phyloP scores from a whole-genome alignment of 495 filamentous ascomycete species.

The Cudoniella acicularis region DNA sequence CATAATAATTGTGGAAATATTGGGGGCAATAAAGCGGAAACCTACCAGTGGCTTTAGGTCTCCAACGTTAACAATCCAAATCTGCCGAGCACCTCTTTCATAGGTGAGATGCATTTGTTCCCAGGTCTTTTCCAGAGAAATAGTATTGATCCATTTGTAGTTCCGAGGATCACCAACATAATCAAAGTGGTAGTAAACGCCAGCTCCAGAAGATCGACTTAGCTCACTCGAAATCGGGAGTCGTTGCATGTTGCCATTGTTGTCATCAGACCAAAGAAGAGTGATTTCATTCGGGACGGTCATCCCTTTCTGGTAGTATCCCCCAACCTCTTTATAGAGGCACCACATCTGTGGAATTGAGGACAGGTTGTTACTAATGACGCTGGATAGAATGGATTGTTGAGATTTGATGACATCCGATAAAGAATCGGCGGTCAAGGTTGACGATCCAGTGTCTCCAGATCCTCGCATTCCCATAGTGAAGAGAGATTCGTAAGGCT shows the following conservation, averaged over 20 bases:
- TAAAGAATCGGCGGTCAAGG: slow-evolving; percentile 49
- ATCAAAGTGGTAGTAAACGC: slow-evolving; percentile 74
- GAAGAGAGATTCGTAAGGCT: slow-evolving; percentile 56
- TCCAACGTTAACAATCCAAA: slow-evolving; percentile 76
- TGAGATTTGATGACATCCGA: slow-evolving; percentile 56
- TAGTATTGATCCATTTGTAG: slow-evolving; percentile 71
- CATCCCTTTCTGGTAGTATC: slow-evolving; percentile 60
- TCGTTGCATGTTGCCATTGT: slow-evolving; percentile 65
- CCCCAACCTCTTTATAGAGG: slow-evolving; percentile 63
- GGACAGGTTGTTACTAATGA: slow-evolving; percentile 13
- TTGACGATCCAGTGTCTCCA: slow-evolving; percentile 54
- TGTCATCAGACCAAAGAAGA: slow-evolving; percentile 71
- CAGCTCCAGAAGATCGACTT: slow-evolving; percentile 56
- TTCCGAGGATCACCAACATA: slow-evolving; percentile 61
- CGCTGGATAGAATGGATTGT: slow-evolving; percentile 42
- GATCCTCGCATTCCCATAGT: slow-evolving; percentile 72
- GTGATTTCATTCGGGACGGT: slow-evolving; percentile 67
- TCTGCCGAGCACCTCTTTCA: slow-evolving; percentile 55
- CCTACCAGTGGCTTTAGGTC: slow-evolving; percentile 60
- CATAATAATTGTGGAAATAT: background rate
- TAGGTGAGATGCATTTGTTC: slow-evolving; percentile 55
- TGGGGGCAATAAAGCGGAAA: background rate
- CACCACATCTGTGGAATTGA: slow-evolving; percentile 65
- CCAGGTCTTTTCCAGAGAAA: slow-evolving; percentile 41
- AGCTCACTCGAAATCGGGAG: slow-evolving; percentile 60